Evolutionary conservation across 2,329 filamentous ascomycete genomes (phyloP).

Genomic region (Talaromyces islandicus): DNA sequence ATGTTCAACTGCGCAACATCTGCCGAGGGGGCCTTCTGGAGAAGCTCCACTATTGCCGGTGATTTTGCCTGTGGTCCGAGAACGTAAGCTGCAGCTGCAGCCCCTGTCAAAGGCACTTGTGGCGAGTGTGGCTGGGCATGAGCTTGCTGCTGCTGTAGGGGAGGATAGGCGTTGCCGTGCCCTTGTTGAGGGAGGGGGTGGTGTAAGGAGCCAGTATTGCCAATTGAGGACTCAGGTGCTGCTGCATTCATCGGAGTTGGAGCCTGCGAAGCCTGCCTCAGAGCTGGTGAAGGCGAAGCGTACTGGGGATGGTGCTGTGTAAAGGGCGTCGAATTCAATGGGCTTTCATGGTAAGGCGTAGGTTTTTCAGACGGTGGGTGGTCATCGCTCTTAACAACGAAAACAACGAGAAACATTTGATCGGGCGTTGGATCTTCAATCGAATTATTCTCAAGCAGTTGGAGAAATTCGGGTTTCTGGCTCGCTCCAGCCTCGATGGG

Average conservation of each 20-base stretch:
- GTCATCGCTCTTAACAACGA: constrained; percentile 67
- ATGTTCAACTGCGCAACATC: constrained; percentile 68
- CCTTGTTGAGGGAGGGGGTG: constrained; percentile 11
- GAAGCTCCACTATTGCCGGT: constrained; percentile 62
- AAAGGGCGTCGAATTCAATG: constrained; percentile 22
- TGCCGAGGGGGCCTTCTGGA: constrained; percentile 64
- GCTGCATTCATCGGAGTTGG: background rate
- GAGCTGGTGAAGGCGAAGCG: constrained; percentile 17
- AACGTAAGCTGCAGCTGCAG: constrained; percentile 56
- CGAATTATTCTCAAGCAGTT: constrained; percentile 78
- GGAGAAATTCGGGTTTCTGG: constrained; percentile 74
- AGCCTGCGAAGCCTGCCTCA: constrained; percentile 6
- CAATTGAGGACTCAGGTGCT: background rate
- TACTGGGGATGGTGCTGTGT: constrained; percentile 23
- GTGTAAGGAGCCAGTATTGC: background rate
- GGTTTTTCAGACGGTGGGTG: constrained; percentile 34
- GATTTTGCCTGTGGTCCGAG: constrained; percentile 58
- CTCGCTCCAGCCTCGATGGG: constrained; percentile 68
- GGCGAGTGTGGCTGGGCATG: constrained; percentile 14
- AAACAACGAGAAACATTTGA: constrained; percentile 73
- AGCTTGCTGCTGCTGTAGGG: constrained; percentile 11
- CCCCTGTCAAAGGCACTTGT: constrained; percentile 35
- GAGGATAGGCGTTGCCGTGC: background rate
- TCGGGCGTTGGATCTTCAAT: constrained; percentile 67
- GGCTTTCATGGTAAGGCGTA: constrained; percentile 33